Evolutionary conservation across 169 alveolate genomes (phyloP).

Genomic region (Toxoplasma gondii): DNA sequence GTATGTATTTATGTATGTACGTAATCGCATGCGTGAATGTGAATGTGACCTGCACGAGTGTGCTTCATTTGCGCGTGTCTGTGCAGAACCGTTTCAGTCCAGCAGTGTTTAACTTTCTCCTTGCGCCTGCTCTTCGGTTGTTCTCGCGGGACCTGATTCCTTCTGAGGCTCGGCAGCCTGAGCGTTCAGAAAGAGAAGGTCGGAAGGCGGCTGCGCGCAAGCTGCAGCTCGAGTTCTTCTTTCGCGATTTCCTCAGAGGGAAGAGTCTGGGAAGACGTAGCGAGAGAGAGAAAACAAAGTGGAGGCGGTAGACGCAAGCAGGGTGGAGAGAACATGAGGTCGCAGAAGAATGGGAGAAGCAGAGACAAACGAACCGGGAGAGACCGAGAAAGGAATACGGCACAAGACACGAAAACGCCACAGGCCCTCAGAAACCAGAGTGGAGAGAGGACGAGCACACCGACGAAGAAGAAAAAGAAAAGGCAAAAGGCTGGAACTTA

Average conservation of each 20-base stretch:
- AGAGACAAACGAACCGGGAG: too few species aligned
- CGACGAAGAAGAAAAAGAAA: too few species aligned
- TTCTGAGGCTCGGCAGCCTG: too few species aligned
- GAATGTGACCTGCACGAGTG: neutral
- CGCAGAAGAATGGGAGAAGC: too few species aligned
- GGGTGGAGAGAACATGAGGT: neutral
- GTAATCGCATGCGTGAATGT: neutral
- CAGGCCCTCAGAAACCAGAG: too few species aligned
- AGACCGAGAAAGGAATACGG: too few species aligned
- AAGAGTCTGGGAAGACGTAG: neutral
- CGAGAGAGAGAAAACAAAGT: neutral
- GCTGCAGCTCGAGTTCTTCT: conserved; percentile 49
- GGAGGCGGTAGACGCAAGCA: neutral
- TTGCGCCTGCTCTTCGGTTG: too few species aligned
- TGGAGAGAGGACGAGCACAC: too few species aligned
- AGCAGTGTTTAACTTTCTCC: too few species aligned
- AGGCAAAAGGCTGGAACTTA: conserved; percentile 18
- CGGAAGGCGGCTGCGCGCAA: conserved; percentile 54
- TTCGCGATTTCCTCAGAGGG: conserved; percentile 51
- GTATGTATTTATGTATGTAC: neutral
- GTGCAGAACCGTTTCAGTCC: too few species aligned
- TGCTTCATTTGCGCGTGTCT: neutral
- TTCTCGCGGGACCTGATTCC: too few species aligned
- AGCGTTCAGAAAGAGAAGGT: conserved; percentile 32
- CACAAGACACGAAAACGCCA: too few species aligned